Base-by-base conservation (phyloP, 2,329 filamentous ascomycete genomes). In the Domatiomyces catenatus region DNA sequence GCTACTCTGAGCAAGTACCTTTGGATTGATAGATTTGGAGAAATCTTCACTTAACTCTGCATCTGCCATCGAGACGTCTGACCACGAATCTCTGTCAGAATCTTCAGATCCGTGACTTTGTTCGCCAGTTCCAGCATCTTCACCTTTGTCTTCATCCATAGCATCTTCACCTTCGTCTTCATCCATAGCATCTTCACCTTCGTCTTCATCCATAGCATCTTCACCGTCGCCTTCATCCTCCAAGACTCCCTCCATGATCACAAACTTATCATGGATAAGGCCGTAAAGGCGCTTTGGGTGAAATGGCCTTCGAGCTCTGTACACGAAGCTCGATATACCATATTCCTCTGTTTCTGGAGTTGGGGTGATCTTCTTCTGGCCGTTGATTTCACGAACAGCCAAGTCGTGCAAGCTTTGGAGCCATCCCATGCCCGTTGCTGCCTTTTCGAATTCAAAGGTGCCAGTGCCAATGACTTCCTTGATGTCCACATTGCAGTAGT, bases 261-360 rank as follows among this genome's bases (percentile, higher is more conserved):
- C 68, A 51, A 71, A 71, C 54, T 71, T 71, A 52, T 71, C 67
- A 44, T 71, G 63, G 2, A 71, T 61, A 12, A 71, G 59, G 20
- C 61, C 58, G 51, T 68, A 70, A 12, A 71, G 56, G 2, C 63
- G 59, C 28, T 66, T 64, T 3, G 69, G 64, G 47, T 70, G 66
- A 48, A 71, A 71, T 15, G 79, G 79, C 0, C 75, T 68, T 6
- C 76, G 70, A 0, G 77, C 75, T 1, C 72, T 70, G 61, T 86
- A 86, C 10, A 86, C 78, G 56, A 84, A 84, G 60, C 78, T 86
- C 36, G 77, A 75, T 8, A 86, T 81, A 6, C 80, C 80, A 60
- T 85, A 85, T 70, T 85, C 82, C 50, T 85, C 71, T 0, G 81
- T 85, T 66, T 86, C 82, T 0, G 82, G 83, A 60, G 78, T 84